A percentile compares a stretch with the other conserved stretches of the same genome.
Conservation (phyloP, 352 stramenopile species). For the Globisporangium lucens region DNA sequence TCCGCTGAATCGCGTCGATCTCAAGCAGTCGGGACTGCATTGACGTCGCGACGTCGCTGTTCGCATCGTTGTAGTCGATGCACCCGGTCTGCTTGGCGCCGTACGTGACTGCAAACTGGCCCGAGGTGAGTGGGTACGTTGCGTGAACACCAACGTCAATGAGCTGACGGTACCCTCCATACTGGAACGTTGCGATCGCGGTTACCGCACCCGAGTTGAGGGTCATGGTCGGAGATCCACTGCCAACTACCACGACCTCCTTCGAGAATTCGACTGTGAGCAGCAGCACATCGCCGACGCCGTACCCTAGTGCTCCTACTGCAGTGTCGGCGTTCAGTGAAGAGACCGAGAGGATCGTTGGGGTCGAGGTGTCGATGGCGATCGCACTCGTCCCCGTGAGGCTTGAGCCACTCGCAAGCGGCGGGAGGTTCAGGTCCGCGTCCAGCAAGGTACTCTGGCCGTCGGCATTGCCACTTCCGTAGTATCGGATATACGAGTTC, state of each 20-base stretch:
- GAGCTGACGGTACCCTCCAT: constrained; percentile 52
- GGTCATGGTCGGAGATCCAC: constrained; percentile 32
- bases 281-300: constrained; percentile 65
- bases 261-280: constrained; percentile 63
- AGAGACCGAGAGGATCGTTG: constrained; percentile 40
- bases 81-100: constrained; percentile 34
- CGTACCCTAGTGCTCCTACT: constrained; percentile 39
- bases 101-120: constrained; percentile 63
- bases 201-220: constrained; percentile 44
- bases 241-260: constrained; percentile 37
- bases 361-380: constrained; percentile 36
- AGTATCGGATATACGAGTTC: constrained; percentile 12
- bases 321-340: constrained; percentile 36
- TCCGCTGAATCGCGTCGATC: constrained; percentile 33
- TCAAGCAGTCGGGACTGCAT: constrained; percentile 45
- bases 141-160: constrained; percentile 64
- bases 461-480: not conserved
- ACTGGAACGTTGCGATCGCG: constrained; percentile 38
- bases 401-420: constrained; percentile 21
- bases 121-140: constrained; percentile 44
- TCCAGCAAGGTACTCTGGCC: constrained; percentile 16
- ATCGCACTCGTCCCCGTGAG: constrained; percentile 30
- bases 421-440: constrained; percentile 39
- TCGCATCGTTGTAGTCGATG: constrained; percentile 48
- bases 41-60: constrained; percentile 37